A percentile compares a stretch with the other conserved stretches of the same genome.
These are phyloP conservation scores for Solioccasus polychromus DNA, from an alignment of 768 basidiomycete species.

Conservation along the genomic window DNA sequence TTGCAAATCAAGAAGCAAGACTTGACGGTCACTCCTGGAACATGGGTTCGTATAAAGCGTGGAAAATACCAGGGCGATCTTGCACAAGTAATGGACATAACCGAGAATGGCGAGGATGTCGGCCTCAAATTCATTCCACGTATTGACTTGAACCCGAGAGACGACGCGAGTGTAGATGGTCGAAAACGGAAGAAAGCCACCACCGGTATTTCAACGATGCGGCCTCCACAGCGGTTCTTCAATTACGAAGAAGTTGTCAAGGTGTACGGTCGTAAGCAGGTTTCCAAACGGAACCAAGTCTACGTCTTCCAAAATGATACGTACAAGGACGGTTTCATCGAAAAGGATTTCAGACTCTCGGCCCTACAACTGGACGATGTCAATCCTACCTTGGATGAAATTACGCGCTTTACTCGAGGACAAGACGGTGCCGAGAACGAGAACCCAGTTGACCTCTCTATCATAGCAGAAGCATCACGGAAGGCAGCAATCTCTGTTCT, in stretches of 20 bases:
- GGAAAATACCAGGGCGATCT: slow-evolving; percentile 94
- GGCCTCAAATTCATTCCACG: slow-evolving; percentile 95
- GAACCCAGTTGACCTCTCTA: slow-evolving; percentile 76
- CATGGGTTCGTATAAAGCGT: slow-evolving; percentile 93
- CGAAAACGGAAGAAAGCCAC: slow-evolving; percentile 77
- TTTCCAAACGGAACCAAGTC: slow-evolving; percentile 68
- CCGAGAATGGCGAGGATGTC: slow-evolving; percentile 90
- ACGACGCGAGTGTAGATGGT: slow-evolving; percentile 62
- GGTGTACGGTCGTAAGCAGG: slow-evolving; percentile 76
- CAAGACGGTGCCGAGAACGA: slow-evolving; percentile 70
- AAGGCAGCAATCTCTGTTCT: slow-evolving; percentile 90
- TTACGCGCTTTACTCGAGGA: slow-evolving; percentile 81
- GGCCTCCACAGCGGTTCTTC: slow-evolving; percentile 91
- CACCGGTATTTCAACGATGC: slow-evolving; percentile 50
- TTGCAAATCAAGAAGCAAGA: slow-evolving; percentile 96
- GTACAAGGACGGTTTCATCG: slow-evolving; percentile 91
- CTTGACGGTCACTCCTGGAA: slow-evolving; percentile 75
- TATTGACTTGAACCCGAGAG: slow-evolving; percentile 91
- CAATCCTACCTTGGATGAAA: slow-evolving; percentile 94
- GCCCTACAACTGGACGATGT: slow-evolving; percentile 82
- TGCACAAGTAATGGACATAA: slow-evolving; percentile 92
- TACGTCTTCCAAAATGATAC: slow-evolving; percentile 93
- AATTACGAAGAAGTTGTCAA: slow-evolving; percentile 89
- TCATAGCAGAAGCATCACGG: slow-evolving; percentile 89
- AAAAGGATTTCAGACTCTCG: slow-evolving; percentile 89